Evolutionary conservation across 306 rosid species (phyloP), one percentile per base, ranked within the genome.

Genomic region (Urtica urens): DNA sequence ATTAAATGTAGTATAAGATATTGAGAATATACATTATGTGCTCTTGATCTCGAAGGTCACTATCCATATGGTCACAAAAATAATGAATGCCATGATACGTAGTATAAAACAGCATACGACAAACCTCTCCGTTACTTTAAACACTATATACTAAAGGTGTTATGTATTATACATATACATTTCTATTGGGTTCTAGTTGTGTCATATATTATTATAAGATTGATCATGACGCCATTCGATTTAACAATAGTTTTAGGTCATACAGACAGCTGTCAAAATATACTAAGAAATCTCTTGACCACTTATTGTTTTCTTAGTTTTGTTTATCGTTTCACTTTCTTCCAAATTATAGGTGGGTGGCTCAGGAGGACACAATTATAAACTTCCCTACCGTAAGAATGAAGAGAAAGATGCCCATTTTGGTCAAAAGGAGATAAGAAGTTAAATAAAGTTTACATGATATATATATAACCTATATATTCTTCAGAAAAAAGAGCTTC

Each of bases 351-450:
- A 70, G 76, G 7, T 71, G 76, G 76, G 60, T 38, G 23, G 68
- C 72, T 3, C 68, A 65, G 51, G 72, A 71, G 45, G 76, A 71
- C 47, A 65, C 61, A 3, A 45, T 71, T 35, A 61, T 71, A 10
- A 48, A 71, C 68, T 71, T 71, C 14, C 76, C 76, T 57, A 71
- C 76, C 0, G 76, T 71, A 44, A 71, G 72, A 65, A 54, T 71
- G 76, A 71, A 71, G 57, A 60, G 49, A 43, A 71, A 61, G 56
- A 65, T 71, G 76, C 76, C 76, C 19, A 30, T 71, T 2, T 49
- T 67, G 68, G 65, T 71, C 57, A 60, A 65, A 49, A 65, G 64
- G 21, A 64, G 18, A 46, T 31, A 23, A 19, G 62, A 57, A 42
- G 3, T 41, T 33, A 44, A 41, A 38, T 19, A 33, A 12, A 37